Percentiles rank a stretch among this genome's conserved stretches.
phyloP scores from a whole-genome alignment of 805 yeast genomes.

The Komagataella ulmi region DNA sequence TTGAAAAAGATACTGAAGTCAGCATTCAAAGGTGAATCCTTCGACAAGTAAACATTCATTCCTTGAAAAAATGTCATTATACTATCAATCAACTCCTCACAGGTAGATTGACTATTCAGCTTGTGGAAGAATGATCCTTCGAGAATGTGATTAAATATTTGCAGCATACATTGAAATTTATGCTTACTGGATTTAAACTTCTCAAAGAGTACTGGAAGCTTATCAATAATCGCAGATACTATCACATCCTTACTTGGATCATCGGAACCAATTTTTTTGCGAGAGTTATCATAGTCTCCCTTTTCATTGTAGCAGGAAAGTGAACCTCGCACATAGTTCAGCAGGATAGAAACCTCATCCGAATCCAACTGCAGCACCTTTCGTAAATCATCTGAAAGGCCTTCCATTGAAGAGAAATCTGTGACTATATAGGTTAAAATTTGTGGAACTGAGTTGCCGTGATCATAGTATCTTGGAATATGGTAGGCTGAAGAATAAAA shows the following conservation, averaged over 20 bases:
- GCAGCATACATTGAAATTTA: not conserved
- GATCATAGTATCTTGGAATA: not conserved
- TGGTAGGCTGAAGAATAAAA: conserved; percentile 7
- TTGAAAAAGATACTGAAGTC: not conserved
- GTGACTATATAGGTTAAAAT: not conserved
- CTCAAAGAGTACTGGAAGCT: not conserved
- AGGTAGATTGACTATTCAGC: not conserved
- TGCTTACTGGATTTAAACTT: not conserved
- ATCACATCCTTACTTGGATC: not conserved
- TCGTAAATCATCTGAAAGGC: not conserved
- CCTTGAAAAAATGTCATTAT: not conserved
- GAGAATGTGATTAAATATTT: not conserved
- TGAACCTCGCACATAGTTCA: not conserved
- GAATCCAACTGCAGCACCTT: not conserved
- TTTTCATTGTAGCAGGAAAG: not conserved
- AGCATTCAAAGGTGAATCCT: not conserved
- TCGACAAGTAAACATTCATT: not conserved
- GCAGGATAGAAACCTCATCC: not conserved
- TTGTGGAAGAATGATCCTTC: not conserved
- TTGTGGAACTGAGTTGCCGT: not conserved
- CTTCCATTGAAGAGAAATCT: not conserved
- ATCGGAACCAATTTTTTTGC: not conserved
- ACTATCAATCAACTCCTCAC: not conserved
- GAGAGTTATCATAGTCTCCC: not conserved
- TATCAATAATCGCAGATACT: not conserved